A percentile compares a stretch with the other conserved stretches of the same genome.
Conservation (phyloP, 805 yeast species). For the Wickerhamomyces strasburgensis region DNA sequence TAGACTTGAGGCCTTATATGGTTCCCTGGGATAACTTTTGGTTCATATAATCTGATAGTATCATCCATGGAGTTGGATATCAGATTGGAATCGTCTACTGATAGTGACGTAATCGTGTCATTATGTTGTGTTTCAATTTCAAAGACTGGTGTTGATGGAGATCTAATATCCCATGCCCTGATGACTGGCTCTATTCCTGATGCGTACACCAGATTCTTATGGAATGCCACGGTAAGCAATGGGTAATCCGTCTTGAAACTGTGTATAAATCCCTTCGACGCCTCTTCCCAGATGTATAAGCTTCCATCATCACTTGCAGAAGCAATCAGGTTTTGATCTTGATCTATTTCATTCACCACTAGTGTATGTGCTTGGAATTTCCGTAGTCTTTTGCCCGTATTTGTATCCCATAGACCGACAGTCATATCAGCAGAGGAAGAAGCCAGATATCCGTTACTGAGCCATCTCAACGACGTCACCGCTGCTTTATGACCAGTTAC, state of each 20-base stretch:
- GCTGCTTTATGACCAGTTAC: constrained; percentile 59
- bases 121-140: constrained; percentile 36
- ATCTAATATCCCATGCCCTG: constrained; percentile 53
- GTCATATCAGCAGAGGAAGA: constrained; percentile 60
- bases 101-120: constrained; percentile 55
- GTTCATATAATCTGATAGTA: constrained; percentile 51
- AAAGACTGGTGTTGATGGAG: constrained; percentile 39
- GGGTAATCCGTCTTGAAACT: constrained; percentile 50
- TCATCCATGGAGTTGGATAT: constrained; percentile 54
- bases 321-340: constrained; percentile 32
- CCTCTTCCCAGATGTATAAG: constrained; percentile 57
- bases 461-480: constrained; percentile 56
- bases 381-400: constrained; percentile 48
- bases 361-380: constrained; percentile 48
- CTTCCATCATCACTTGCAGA: constrained; percentile 68
- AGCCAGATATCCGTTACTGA: constrained; percentile 38
- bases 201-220: constrained; percentile 43
- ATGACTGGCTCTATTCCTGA: constrained; percentile 69
- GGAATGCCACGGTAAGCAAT: constrained; percentile 44
- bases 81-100: constrained; percentile 41
- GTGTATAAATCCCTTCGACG: constrained; percentile 42
- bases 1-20: constrained; percentile 43
- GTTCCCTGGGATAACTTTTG: constrained; percentile 30
- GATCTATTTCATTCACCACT: constrained; percentile 52
- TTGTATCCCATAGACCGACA: constrained; percentile 57